These are phyloP conservation scores for Aspergillus indologenus DNA, from an alignment of 495 filamentous ascomycete genomes.

Conservation along the genomic window DNA sequence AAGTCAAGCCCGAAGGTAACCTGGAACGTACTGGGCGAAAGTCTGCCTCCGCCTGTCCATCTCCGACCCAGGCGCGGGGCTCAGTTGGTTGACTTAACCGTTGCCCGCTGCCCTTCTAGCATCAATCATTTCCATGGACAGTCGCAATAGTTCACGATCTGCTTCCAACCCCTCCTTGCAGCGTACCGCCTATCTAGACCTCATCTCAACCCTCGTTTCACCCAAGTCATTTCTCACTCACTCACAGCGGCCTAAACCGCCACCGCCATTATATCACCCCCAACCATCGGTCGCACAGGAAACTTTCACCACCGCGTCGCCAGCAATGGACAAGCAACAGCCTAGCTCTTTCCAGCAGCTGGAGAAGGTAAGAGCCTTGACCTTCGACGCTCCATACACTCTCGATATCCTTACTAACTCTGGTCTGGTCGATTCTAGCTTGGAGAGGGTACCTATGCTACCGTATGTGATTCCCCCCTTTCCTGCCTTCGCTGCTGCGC, in stretches of 20 bases:
- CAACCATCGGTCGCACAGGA: slow-evolving; percentile 1
- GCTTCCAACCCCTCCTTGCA: slow-evolving; percentile 10
- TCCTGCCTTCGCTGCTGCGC: neutral
- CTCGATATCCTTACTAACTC: neutral
- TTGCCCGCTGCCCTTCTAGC: neutral
- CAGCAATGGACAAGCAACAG: slow-evolving; percentile 80
- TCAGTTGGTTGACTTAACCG: neutral
- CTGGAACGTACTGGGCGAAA: too few relatives aligned
- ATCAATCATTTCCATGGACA: slow-evolving; percentile 20
- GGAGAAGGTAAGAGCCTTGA: slow-evolving; percentile 61
- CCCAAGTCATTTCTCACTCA: slow-evolving; percentile 39
- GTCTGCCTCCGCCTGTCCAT: neutral
- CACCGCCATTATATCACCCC: slow-evolving; percentile 6
- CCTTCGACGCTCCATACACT: neutral
- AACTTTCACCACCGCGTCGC: neutral
- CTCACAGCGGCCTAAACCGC: slow-evolving; percentile 17
- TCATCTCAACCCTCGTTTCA: slow-evolving; percentile 36
- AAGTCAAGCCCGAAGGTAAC: too few relatives aligned
- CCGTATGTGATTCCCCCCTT: slow-evolving; percentile 53
- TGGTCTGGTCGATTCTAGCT: slow-evolving; percentile 47
- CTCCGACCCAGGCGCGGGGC: slow-evolving; percentile 14
- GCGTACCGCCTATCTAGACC: slow-evolving; percentile 26
- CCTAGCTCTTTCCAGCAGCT: slow-evolving; percentile 98
- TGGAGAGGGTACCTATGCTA: slow-evolving; percentile 98
- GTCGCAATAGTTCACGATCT: slow-evolving; percentile 16